Evolutionary conservation across 805 yeast species (phyloP).

Genomic region (Pichia exigua): DNA sequence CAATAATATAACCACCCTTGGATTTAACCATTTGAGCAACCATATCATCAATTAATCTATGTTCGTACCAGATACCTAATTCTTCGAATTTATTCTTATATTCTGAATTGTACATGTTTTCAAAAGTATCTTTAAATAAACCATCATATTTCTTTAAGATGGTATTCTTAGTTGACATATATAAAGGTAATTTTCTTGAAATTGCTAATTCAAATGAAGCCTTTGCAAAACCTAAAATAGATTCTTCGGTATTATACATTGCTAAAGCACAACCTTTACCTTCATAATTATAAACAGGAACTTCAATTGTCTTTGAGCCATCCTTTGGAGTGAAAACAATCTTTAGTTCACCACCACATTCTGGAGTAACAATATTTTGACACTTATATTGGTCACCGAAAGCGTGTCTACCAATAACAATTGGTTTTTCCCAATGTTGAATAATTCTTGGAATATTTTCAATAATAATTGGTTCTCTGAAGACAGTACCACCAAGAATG

Average conservation of each 20-base stretch:
- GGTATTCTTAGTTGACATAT: constrained; percentile 89
- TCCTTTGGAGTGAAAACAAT: constrained; percentile 66
- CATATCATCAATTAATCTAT: constrained; percentile 95
- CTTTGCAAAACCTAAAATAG: constrained; percentile 86
- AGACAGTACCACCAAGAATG: constrained; percentile 92
- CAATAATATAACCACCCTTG: constrained; percentile 89
- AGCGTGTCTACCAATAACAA: constrained; percentile 95
- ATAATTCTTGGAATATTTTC: constrained; percentile 79
- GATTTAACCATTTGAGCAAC: constrained; percentile 98
- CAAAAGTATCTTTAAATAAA: constrained; percentile 89
- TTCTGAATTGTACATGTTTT: constrained; percentile 61
- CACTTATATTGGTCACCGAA: constrained; percentile 96
- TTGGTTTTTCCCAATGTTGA: constrained; percentile 91
- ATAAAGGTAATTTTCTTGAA: constrained; percentile 68
- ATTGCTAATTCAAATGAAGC: constrained; percentile 86
- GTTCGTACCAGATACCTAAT: constrained; percentile 91
- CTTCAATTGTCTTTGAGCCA: constrained; percentile 47
- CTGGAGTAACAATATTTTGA: constrained; percentile 71
- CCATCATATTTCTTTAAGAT: constrained; percentile 93
- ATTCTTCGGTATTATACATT: constrained; percentile 94
- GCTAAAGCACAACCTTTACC: constrained; percentile 79
- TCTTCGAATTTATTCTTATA: constrained; percentile 68
- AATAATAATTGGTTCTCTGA: constrained; percentile 93
- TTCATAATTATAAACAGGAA: constrained; percentile 60
- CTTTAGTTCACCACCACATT: constrained; percentile 70